phyloP scores from a whole-genome alignment of 129 eudicot species.

The Dittrichia graveolens region DNA sequence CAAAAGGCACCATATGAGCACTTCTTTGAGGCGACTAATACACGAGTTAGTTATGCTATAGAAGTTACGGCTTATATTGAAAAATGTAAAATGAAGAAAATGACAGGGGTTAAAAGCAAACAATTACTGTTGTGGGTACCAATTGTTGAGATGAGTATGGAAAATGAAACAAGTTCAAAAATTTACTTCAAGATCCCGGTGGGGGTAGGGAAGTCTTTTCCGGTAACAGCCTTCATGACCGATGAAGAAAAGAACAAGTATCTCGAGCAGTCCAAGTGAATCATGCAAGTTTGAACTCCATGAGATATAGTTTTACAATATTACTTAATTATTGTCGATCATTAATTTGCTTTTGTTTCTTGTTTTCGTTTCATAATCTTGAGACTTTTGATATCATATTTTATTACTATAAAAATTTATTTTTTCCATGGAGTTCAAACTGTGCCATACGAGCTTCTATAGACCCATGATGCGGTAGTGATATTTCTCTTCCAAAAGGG shows the following conservation, averaged over 20 bases:
- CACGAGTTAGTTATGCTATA: slow-evolving; percentile 58
- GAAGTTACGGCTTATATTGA: slow-evolving; percentile 85
- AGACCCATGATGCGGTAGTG: no score
- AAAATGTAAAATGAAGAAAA: slow-evolving; percentile 76
- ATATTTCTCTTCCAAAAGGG: no score
- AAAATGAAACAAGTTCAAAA: slow-evolving; percentile 39
- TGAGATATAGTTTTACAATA: not conserved
- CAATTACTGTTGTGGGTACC: slow-evolving; percentile 86
- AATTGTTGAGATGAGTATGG: slow-evolving; percentile 64
- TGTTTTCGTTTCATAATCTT: not conserved
- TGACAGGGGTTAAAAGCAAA: slow-evolving; percentile 87
- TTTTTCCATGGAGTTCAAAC: no score
- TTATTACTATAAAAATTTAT: no score
- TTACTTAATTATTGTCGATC: not conserved
- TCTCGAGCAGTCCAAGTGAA: slow-evolving; percentile 30
- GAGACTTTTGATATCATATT: no score
- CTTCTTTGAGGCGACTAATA: slow-evolving; percentile 56
- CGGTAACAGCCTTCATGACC: slow-evolving; percentile 70
- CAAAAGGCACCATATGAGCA: slow-evolving; percentile 85
- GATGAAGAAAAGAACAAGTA: slow-evolving; percentile 63
- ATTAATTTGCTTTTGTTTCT: not conserved
- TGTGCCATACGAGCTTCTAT: no score
- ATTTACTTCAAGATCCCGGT: slow-evolving; percentile 73
- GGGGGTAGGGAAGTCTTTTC: slow-evolving; percentile 69
- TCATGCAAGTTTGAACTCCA: slow-evolving; percentile 5